These are phyloP conservation scores for Boletus coccyginus DNA, from an alignment of 768 basidiomycete genomes.

Conservation along the genomic window DNA sequence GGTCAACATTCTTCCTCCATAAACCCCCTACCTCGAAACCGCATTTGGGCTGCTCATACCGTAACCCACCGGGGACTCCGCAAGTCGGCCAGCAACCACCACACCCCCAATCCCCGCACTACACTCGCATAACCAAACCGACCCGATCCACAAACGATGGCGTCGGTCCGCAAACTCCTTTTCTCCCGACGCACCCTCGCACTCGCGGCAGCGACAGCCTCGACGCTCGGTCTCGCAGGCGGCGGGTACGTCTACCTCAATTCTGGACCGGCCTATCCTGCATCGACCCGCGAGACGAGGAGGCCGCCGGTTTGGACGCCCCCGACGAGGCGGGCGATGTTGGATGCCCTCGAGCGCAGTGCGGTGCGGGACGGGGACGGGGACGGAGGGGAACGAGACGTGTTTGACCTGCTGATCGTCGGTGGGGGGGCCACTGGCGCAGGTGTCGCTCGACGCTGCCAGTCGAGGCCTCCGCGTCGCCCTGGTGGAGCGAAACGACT, in stretches of 20 bases:
- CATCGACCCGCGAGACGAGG: constrained; percentile 61
- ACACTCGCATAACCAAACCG: too few species aligned
- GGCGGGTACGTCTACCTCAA: constrained; percentile 71
- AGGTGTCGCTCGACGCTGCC: constrained; percentile 96
- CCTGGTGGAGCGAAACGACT: constrained; percentile 91
- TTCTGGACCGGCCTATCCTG: constrained; percentile 67
- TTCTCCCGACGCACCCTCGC: constrained; percentile 58
- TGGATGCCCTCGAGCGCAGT: constrained; percentile 43
- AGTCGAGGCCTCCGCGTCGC: constrained; percentile 90
- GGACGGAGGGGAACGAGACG: constrained; percentile 44
- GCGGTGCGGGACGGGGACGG: not conserved
- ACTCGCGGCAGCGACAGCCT: constrained; percentile 49
- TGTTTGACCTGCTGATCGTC: constrained; percentile 80
- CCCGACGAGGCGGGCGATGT: constrained; percentile 64
- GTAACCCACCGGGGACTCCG: too few species aligned
- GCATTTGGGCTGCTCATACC: too few species aligned
- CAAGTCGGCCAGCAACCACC: too few species aligned
- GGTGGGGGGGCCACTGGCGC: constrained; percentile 97
- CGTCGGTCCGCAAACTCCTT: constrained; percentile 25
- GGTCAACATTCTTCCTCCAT: too few species aligned
- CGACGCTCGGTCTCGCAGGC: constrained; percentile 51
- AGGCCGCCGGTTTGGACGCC: constrained; percentile 80
- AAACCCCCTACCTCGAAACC: too few species aligned
- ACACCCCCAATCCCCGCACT: too few species aligned
- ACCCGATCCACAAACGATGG: not conserved